Conservation (phyloP, 2,329 filamentous ascomycete genomes). For the Graphiopsis chlorocephala region DNA sequence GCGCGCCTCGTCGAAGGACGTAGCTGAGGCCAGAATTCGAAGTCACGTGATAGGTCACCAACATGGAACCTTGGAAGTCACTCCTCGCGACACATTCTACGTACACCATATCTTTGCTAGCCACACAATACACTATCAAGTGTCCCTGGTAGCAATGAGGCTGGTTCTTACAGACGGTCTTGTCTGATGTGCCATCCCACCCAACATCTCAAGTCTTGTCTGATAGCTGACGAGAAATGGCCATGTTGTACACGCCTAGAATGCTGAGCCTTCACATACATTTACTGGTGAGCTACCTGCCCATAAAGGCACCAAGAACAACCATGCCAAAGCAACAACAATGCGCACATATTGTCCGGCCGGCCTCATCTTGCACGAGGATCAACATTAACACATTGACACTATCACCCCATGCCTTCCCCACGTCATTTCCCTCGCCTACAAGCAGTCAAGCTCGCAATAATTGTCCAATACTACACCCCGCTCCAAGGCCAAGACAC, state of each 20-base stretch:
- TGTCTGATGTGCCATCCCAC: not conserved
- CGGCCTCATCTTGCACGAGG: not conserved
- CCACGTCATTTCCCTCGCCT: not conserved
- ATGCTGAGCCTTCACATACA: not conserved
- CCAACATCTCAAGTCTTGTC: not conserved
- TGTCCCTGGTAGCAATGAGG: fast-evolving
- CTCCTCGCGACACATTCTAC: not conserved
- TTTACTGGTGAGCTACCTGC: not conserved
- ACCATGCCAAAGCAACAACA: not conserved
- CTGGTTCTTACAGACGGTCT: not conserved
- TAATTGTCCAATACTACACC: not conserved
- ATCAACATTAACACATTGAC: not conserved
- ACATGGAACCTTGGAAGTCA: not conserved
- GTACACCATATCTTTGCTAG: not conserved
- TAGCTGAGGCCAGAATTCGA: not conserved
- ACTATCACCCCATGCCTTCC: not conserved
- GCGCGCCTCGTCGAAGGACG: not conserved
- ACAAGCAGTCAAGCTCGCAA: not conserved
- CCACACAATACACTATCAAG: not conserved
- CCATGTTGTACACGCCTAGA: not conserved
- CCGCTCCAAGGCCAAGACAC: not conserved
- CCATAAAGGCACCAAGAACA: not conserved
- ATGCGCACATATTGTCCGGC: not conserved
- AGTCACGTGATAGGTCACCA: not conserved
- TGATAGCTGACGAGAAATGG: not conserved